Base-by-base conservation (phyloP, 441 rosid species). In the Raphanus hybrid region DNA sequence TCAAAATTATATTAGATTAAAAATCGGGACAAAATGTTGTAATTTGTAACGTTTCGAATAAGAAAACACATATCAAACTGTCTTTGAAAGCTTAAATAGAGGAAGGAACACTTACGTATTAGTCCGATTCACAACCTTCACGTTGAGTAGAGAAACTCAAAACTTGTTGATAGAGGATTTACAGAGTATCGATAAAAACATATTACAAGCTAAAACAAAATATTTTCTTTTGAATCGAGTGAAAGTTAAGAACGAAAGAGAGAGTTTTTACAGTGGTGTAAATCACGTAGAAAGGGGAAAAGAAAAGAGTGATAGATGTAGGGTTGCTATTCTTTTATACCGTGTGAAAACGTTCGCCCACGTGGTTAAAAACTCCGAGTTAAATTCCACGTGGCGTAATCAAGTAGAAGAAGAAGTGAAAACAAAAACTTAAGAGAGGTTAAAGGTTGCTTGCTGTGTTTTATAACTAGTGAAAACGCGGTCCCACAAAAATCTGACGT, bases 231-330 rank as follows among this genome's bases (percentile, higher is more conserved):
- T 67, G 64, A 66, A 66, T 66, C 73, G 68, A 72, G 50, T 66
- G 71, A 70, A 77, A 65, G 37, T 35, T 4, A 72, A 67, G 64
- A 72, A 66, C 77, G 58, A 66, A 45, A 58, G 62, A 59, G 57
- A 23, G 68, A 77, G 73, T 72, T 60, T 67, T 72, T 72, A 78
- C 77, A 78, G 81, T 78, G 81, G 70, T 78, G 69, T 71, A 57
- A 77, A 71, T 71, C 68, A 71, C 76, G 73, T 15, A 20, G 61
- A 71, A 64, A 43, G 69, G 52, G 10, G 45, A 64, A 57, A 18
- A 57, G 14, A 57, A 15, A 18, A 69, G 1, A 26, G 54, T 48
- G n/a, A 52, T 18, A 59, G 23, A 18, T 8, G 16, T 14, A 48
- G 45, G 64, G 37, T 59, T 67, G 26, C 41, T 48, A 5, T 66